Conservation (phyloP, 140 eudicot genomes). For the Anethum foeniculum region DNA sequence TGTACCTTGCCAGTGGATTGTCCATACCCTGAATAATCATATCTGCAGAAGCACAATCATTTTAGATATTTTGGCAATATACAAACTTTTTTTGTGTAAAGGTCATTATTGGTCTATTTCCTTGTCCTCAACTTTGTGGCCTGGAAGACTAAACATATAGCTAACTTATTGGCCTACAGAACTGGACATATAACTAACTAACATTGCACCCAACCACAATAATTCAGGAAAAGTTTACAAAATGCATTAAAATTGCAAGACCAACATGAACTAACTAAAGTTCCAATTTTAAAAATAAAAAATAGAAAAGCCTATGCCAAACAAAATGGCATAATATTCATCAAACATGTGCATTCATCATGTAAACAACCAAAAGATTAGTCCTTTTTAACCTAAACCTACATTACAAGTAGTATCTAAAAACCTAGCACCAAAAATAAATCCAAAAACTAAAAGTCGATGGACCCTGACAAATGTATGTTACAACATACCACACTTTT, state of each 20-base stretch:
- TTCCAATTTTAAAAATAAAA: too few species aligned
- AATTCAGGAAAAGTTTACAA: neutral
- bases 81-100: neutral
- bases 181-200: neutral
- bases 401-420: too few species aligned
- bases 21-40: constrained; percentile 92
- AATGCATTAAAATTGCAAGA: neutral
- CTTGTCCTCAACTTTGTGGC: neutral
- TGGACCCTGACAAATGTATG: too few species aligned
- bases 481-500: too few species aligned
- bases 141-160: neutral
- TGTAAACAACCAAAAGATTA: neutral
- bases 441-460: too few species aligned
- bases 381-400: neutral
- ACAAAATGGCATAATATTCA: neutral
- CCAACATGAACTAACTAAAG: neutral
- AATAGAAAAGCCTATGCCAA: too few species aligned
- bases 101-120: neutral
- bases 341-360: neutral
- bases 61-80: constrained; percentile 4
- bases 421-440: too few species aligned
- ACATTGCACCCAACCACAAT: neutral
- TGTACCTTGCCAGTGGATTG: constrained; percentile 91
- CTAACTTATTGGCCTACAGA: neutral
- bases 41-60: constrained; percentile 38